A percentile compares a stretch with the other conserved stretches of the same genome.
Conservation (phyloP, 164 flowering plant species). For the Nelumbo lutea region DNA sequence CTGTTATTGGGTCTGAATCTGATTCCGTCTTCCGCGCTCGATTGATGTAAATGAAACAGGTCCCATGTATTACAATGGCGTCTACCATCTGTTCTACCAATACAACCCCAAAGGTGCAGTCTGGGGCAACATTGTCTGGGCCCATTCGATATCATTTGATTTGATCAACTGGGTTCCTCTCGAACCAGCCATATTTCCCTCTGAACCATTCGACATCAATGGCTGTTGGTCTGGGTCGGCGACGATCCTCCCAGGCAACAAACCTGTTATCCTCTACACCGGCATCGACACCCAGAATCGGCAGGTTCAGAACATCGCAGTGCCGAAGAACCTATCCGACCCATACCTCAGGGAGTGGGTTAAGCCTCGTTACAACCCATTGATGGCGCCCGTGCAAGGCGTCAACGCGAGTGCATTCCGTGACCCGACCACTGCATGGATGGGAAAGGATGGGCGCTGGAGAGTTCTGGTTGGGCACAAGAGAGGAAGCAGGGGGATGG, state of each 20-base stretch:
- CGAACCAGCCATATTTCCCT: conserved; percentile 31
- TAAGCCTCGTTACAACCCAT: conserved; percentile 33
- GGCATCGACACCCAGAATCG: conserved; percentile 23
- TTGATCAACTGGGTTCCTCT: conserved; percentile 42
- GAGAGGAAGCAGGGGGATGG: conserved; percentile 41
- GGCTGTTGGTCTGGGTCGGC: conserved; percentile 24
- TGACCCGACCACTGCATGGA: conserved; percentile 50
- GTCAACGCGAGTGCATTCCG: conserved; percentile 30
- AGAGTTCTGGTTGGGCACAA: conserved; percentile 48
- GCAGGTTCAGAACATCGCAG: conserved; percentile 43
- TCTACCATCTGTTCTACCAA: conserved; percentile 17
- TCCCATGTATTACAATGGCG: conserved; percentile 31
- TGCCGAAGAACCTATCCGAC: conserved; percentile 40
- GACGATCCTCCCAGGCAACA: conserved; percentile 41
- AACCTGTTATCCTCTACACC: conserved; percentile 45
- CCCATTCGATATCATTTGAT: conserved; percentile 44
- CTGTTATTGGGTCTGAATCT: too few relatives aligned
- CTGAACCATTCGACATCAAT: not conserved
- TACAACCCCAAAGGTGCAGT: conserved; percentile 29
- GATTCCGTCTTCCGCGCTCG: not conserved
- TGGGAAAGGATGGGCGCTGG: conserved; percentile 49
- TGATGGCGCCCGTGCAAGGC: conserved; percentile 21
- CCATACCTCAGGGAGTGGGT: conserved; percentile 44
- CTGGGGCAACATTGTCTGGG: conserved; percentile 52
- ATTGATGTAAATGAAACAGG: conserved; percentile 17